Evolutionary conservation across 805 yeast genomes (phyloP).

Genomic region (Wickerhamomyces bisporus): DNA sequence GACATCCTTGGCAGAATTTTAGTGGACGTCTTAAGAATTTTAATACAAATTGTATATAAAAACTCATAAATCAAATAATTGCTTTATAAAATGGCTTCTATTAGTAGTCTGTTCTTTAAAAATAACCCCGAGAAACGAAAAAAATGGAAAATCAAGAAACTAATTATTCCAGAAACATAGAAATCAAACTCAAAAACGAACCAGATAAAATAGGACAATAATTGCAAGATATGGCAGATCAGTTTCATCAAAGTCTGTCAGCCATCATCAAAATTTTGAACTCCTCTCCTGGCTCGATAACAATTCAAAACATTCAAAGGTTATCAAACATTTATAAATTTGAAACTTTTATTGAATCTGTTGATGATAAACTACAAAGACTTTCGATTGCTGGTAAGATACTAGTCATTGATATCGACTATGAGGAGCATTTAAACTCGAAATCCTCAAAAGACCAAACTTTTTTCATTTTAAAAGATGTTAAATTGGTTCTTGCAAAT

Average conservation of each 20-base stretch:
- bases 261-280: conserved; percentile 18
- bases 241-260: conserved; percentile 17
- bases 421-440: conserved; percentile 6
- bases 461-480: conserved; percentile 11
- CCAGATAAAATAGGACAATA: neutral
- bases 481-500: conserved; percentile 22
- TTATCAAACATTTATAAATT: conserved; percentile 23
- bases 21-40: neutral
- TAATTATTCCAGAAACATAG: too few species aligned
- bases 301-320: conserved; percentile 22
- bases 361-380: conserved; percentile 12
- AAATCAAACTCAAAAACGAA: too few species aligned
- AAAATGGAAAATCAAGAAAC: too few species aligned
- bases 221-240: conserved; percentile 15
- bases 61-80: neutral
- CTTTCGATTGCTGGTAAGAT: conserved; percentile 25
- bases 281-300: conserved; percentile 16
- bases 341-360: conserved; percentile 21
- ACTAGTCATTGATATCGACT: conserved; percentile 24
- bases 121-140: too few species aligned
- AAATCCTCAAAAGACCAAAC: conserved; percentile 9
- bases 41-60: neutral
- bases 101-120: too few species aligned
- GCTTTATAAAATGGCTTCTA: too few species aligned
- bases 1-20: too few species aligned